Conservation (phyloP, 371 early-diverging fungal genomes). For the Ordospora colligata region DNA sequence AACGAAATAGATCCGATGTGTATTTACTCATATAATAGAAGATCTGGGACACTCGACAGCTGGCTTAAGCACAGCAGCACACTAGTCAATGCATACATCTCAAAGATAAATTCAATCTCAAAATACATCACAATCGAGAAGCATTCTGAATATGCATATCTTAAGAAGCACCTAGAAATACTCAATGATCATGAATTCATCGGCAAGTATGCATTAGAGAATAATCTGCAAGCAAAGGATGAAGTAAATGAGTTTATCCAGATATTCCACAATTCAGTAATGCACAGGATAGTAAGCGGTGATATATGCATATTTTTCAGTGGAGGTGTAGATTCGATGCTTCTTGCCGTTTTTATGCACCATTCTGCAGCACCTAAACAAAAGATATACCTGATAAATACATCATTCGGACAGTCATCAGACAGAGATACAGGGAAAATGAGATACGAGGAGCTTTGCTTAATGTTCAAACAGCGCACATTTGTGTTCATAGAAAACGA, state of each 20-base stretch:
- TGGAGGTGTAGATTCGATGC: conserved; percentile 51
- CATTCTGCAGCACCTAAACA: background rate
- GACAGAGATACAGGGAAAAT: conserved; percentile 30
- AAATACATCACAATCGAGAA: background rate
- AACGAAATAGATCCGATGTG: conserved; percentile 32
- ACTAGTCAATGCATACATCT: conserved; percentile 3
- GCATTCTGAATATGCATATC: background rate
- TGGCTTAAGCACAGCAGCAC: background rate
- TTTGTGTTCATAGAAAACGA: conserved; percentile 44
- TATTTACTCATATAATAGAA: conserved; percentile 36
- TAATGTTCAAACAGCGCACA: background rate
- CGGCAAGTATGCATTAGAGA: background rate
- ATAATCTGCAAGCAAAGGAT: background rate
- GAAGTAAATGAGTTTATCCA: background rate
- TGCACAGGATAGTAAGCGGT: background rate
- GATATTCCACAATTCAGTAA: background rate
- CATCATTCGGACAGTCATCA: conserved; percentile 25
- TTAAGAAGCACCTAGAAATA: background rate
- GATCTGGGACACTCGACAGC: background rate
- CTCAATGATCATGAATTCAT: background rate
- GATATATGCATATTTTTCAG: conserved; percentile 32
- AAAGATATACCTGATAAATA: conserved; percentile 46
- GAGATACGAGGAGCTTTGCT: conserved; percentile 14
- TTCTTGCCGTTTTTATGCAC: conserved; percentile 36
- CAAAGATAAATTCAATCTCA: background rate